These are phyloP conservation scores for Mycoemilia scoparia DNA, from an alignment of 192 early-diverging fungal species.

Conservation along the genomic window DNA sequence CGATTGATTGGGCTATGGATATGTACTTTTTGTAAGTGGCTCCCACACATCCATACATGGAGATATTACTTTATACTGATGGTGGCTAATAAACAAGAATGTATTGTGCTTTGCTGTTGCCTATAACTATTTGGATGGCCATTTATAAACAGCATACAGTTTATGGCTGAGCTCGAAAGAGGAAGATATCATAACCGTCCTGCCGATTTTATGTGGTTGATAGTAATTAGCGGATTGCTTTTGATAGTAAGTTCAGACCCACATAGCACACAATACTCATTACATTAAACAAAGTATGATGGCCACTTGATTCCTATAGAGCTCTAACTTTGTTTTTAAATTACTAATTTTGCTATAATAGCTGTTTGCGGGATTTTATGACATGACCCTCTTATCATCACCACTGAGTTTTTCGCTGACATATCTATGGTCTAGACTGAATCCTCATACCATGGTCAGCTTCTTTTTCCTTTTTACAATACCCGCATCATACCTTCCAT, in stretches of 20 bases:
- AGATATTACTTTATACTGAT: constrained; percentile 3
- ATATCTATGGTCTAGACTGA: constrained; percentile 93
- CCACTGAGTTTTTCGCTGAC: constrained; percentile 72
- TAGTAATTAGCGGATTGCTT: constrained; percentile 41
- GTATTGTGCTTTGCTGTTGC: background rate
- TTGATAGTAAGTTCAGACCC: constrained; percentile 39
- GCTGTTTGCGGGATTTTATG: constrained; percentile 8
- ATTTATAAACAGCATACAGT: constrained; percentile 45
- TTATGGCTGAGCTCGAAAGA: constrained; percentile 85
- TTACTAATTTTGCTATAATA: constrained; percentile 3
- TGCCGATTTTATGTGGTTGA: constrained; percentile 85
- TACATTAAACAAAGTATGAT: no score
- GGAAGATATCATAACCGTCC: constrained; percentile 75
- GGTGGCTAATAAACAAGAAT: no score
- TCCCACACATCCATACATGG: no score
- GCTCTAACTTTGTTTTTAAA: background rate
- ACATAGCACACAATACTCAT: no score
- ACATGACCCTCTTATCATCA: constrained; percentile 61
- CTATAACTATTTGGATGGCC: no score
- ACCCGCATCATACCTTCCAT: constrained; percentile 80
- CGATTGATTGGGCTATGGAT: constrained; percentile 83
- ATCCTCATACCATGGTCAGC: constrained; percentile 72
- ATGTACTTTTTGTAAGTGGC: constrained; percentile 88
- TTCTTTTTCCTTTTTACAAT: constrained; percentile 87
- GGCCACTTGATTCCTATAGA: background rate